These are phyloP conservation scores for Leptosphaerulina australis DNA, from an alignment of 2,329 filamentous ascomycete genomes.

Conservation along the genomic window DNA sequence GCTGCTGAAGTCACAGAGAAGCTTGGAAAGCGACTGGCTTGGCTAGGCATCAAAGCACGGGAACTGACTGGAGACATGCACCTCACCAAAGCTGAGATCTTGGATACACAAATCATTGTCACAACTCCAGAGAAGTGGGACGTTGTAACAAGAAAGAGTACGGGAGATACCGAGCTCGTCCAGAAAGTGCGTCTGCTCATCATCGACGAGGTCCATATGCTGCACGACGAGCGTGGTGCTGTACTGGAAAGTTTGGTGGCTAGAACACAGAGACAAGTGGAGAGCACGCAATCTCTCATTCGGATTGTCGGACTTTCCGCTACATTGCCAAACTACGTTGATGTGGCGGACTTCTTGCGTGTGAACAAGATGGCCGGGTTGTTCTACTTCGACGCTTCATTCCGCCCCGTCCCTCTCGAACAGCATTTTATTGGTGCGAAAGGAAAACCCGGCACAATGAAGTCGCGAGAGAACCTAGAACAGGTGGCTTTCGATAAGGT, in stretches of 20 bases:
- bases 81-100: slow-evolving; percentile 92
- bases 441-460: slow-evolving; percentile 81
- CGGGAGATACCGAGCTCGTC: slow-evolving; percentile 94
- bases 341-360: slow-evolving; percentile 95
- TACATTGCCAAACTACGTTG: slow-evolving; percentile 93
- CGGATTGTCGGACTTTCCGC: slow-evolving; percentile 94
- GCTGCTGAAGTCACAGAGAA: slow-evolving; percentile 97
- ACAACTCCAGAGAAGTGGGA: slow-evolving; percentile 99
- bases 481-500: slow-evolving; percentile 91
- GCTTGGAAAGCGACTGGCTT: slow-evolving; percentile 85
- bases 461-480: slow-evolving; percentile 88
- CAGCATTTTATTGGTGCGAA: slow-evolving; percentile 98
- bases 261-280: slow-evolving; percentile 91
- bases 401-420: slow-evolving; percentile 92
- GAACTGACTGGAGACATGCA: slow-evolving; percentile 99
- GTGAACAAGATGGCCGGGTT: slow-evolving; percentile 91
- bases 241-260: slow-evolving; percentile 96
- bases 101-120: slow-evolving; percentile 96
- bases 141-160: slow-evolving; percentile 95
- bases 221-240: slow-evolving; percentile 95
- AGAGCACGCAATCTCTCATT: slow-evolving; percentile 96
- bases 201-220: slow-evolving; percentile 99
- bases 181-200: slow-evolving; percentile 96
- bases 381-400: slow-evolving; percentile 97
- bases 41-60: slow-evolving; percentile 89